Evolutionary conservation across 345 rosid genomes (phyloP).

Genomic region (Citrus medica): DNA sequence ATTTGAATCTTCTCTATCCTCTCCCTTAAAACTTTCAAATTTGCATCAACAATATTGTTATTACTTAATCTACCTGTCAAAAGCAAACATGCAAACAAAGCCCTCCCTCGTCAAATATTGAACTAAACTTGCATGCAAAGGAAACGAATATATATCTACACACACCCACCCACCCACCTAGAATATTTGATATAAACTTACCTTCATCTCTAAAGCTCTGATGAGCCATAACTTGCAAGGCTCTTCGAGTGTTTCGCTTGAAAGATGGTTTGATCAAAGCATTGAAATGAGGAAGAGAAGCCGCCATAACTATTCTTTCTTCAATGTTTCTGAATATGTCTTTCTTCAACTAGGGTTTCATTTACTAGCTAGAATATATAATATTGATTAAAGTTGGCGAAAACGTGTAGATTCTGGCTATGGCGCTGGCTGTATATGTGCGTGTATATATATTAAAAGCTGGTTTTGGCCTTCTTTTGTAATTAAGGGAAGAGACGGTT

Average conservation of each 20-base stretch:
- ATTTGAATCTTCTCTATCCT: constrained; percentile 41
- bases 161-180: no score
- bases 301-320: constrained; percentile 1
- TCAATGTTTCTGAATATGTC: not conserved
- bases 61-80: constrained; percentile 26
- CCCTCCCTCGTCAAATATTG: not conserved
- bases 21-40: constrained; percentile 40
- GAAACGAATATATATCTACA: not conserved
- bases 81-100: not conserved
- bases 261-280: not conserved
- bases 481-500: not conserved
- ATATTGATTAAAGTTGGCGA: not conserved
- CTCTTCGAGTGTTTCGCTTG: constrained; percentile 1
- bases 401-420: not conserved
- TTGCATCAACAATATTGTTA: constrained; percentile 33
- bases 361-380: not conserved
- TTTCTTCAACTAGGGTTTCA: not conserved
- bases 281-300: not conserved
- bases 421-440: not conserved
- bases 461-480: not conserved
- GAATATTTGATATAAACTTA: not conserved
- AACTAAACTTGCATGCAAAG: not conserved
- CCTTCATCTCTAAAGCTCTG: constrained; percentile 39
- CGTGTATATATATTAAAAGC: not conserved
- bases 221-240: constrained; percentile 26